phyloP scores from a whole-genome alignment of 208 protist genomes.

The Acanthamoeba sp. region DNA sequence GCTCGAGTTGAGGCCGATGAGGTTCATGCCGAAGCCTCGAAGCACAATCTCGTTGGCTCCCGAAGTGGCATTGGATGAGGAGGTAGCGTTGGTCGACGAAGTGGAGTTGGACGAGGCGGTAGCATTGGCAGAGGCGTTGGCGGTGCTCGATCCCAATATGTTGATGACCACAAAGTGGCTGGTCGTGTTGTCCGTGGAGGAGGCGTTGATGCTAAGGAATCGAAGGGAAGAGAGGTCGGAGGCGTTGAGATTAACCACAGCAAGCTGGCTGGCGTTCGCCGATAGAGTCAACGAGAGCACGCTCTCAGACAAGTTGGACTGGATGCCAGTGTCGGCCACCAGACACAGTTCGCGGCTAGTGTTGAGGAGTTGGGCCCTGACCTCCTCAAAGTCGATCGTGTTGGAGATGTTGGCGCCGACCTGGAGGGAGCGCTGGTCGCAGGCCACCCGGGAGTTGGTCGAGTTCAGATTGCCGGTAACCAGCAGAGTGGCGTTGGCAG shows the following conservation, averaged over 20 bases:
- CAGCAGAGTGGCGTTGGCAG: background rate
- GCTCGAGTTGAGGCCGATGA: conserved; percentile 10
- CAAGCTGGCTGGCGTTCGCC: background rate
- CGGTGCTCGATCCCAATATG: background rate
- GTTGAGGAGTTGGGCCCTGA: background rate
- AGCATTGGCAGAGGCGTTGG: background rate
- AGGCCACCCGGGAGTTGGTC: conserved; percentile 18
- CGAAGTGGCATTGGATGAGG: background rate
- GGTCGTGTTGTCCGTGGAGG: background rate
- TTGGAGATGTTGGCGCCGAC: background rate
- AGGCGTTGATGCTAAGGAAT: background rate
- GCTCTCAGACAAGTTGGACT: background rate
- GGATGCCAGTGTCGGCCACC: background rate
- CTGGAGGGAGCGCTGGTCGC: background rate
- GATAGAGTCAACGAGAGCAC: background rate
- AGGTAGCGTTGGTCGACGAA: background rate
- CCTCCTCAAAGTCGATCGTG: background rate
- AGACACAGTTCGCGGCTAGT: background rate
- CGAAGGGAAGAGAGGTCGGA: background rate
- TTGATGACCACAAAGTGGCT: background rate
- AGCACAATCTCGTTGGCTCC: background rate
- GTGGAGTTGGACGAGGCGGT: too few relatives aligned
- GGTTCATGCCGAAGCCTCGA: background rate
- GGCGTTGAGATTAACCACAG: conserved; percentile 6
- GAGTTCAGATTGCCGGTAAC: conserved; percentile 9